Percentiles rank a stretch among this genome's conserved stretches.
These are phyloP conservation scores for Calonectria henricotiae DNA, from an alignment of 2,329 filamentous ascomycete genomes.

Conservation along the genomic window DNA sequence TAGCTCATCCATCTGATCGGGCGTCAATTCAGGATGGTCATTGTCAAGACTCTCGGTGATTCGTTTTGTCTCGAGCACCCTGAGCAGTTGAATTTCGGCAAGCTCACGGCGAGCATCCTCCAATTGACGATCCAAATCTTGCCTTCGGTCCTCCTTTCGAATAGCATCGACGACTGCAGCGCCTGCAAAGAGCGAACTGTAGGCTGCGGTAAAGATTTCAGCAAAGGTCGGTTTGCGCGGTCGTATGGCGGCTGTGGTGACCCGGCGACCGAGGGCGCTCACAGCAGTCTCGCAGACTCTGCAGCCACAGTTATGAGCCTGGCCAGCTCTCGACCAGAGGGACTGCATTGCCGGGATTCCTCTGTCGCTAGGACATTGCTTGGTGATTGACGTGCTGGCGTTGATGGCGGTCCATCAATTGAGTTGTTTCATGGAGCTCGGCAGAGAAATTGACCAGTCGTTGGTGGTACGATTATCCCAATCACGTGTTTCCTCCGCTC, in stretches of 20 bases:
- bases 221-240: conserved; percentile 67
- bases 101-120: conserved; percentile 69
- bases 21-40: conserved; percentile 43
- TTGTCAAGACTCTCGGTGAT: conserved; percentile 31
- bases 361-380: conserved; percentile 48
- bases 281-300: conserved; percentile 72
- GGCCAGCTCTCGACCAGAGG: conserved; percentile 78
- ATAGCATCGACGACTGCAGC: conserved; percentile 76
- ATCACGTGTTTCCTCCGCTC: conserved; percentile 45
- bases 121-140: conserved; percentile 75
- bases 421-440: conserved; percentile 47
- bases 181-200: conserved; percentile 78
- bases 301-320: conserved; percentile 77
- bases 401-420: conserved; percentile 43
- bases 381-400: conserved; percentile 35
- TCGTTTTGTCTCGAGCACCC: conserved; percentile 47
- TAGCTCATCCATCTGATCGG: conserved; percentile 54
- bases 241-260: conserved; percentile 64
- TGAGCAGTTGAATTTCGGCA: conserved; percentile 58
- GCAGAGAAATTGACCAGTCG: conserved; percentile 49
- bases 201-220: conserved; percentile 77
- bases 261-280: conserved; percentile 66
- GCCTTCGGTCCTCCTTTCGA: conserved; percentile 71
- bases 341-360: conserved; percentile 72
- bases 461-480: conserved; percentile 50